Base-by-base conservation (phyloP, 305 asterid species). In the Plantago coronopus region DNA sequence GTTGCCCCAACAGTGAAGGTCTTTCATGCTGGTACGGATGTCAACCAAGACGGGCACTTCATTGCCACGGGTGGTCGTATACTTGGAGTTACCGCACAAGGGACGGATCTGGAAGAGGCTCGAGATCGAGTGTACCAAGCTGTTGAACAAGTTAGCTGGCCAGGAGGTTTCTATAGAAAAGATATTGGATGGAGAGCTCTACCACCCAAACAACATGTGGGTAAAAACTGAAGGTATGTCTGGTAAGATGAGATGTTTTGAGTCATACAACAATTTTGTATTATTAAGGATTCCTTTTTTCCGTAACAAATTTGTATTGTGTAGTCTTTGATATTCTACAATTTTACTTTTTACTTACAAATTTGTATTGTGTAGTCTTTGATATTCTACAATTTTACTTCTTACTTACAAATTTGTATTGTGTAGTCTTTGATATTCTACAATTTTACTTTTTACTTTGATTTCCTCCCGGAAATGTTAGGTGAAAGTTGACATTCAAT, bases 141-240 rank as follows among this genome's bases (percentile, higher is more conserved):
- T 0, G 81, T 78, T 3, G 88, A 84, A 51, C 83, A 78, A 75
- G 74, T 91, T 19, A 71, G 71, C 44, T 91, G 96, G 96, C 83
- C 82, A 0, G 89, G 67, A 25, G 98, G 98, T 19, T 91, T 91
- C 66, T 77, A 68, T 72, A 65, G 98, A 53, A 78, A 73, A 57
- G 98, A 93, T 73, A 93, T 89, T 17, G 97, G 97, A 44, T 93
- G 96, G 95, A 78, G 95, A 72, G 97, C 95, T 38, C 70, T 93
- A 54, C 55, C 84, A 14, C 66, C 42, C 34, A 76, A 79, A 70
- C 78, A 75, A 48, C 55, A n/a, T 66, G 48, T 9, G 27, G 27
- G 5, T 23, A 27, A 67, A 20, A 3, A 29, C 21, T 25, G 22
- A 61, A 49, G 50, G 49, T 29, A 13, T 50, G 17, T 3, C 27